These are phyloP conservation scores for Phytomonas sp. DNA, from an alignment of 208 protist species.

Conservation along the genomic window DNA sequence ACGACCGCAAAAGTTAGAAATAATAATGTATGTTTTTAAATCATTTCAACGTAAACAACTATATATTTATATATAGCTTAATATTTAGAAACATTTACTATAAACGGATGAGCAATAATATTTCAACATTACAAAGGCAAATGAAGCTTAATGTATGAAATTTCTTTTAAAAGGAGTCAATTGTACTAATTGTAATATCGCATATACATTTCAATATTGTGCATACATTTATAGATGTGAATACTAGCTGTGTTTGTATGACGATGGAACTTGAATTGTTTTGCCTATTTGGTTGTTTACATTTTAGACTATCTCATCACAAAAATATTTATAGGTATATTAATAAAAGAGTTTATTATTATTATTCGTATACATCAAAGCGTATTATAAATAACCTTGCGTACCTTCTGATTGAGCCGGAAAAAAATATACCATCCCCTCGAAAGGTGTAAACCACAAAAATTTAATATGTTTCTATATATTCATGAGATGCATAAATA, in stretches of 20 bases:
- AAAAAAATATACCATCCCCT: neutral
- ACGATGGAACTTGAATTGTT: neutral
- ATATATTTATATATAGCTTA: conserved; percentile 7
- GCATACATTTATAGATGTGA: neutral
- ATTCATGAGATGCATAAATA: neutral
- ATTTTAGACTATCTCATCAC: neutral
- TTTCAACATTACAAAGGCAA: neutral
- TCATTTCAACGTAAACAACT: conserved; percentile 2
- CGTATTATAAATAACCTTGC: neutral
- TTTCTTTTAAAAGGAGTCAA: conserved; percentile 1
- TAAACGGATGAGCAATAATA: conserved; percentile 3
- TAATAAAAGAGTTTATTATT: neutral
- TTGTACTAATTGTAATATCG: neutral
- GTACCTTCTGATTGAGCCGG: neutral
- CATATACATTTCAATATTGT: conserved; percentile 4
- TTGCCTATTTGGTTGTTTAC: neutral
- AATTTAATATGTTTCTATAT: neutral
- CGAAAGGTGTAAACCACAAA: neutral
- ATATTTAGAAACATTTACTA: neutral
- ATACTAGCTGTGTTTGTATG: conserved; percentile 3
- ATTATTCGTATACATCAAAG: neutral
- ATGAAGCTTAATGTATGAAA: conserved; percentile 1
- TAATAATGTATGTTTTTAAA: neutral
- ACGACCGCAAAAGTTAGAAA: neutral
- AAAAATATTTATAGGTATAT: neutral